Conservation (phyloP, 192 early-diverging fungal genomes). For the Helicostylum pulchrum region DNA sequence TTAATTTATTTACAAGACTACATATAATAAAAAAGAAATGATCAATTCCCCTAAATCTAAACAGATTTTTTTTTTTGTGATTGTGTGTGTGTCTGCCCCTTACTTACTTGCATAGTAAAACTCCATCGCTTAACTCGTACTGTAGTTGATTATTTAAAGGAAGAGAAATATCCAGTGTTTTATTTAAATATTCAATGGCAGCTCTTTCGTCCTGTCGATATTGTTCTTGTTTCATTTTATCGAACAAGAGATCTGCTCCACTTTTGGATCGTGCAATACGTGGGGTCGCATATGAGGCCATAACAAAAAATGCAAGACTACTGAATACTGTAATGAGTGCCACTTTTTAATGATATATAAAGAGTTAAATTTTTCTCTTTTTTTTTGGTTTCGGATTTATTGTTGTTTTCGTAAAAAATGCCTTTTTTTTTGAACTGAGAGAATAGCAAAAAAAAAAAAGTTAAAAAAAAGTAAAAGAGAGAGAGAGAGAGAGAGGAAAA, state of each 20-base stretch:
- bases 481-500: constrained; percentile 3
- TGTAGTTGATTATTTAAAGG: constrained; percentile 39
- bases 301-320: constrained; percentile 8
- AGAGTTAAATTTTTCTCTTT: neutral
- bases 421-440: too few relatives aligned
- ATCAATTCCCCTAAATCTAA: neutral
- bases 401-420: too few relatives aligned
- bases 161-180: constrained; percentile 1
- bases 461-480: neutral
- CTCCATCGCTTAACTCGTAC: constrained; percentile 66
- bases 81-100: too few relatives aligned
- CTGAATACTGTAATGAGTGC: neutral
- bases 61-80: neutral
- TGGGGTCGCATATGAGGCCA: constrained; percentile 19
- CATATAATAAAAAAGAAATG: neutral
- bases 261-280: constrained; percentile 24
- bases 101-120: constrained; percentile 71
- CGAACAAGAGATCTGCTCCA: constrained; percentile 27
- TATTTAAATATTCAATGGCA: constrained; percentile 17
- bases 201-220: constrained; percentile 16
- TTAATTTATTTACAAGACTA: constrained; percentile 73
- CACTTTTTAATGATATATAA: neutral
- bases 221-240: constrained; percentile 28
- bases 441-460: constrained; percentile 3
- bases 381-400: too few relatives aligned